Evolutionary conservation across 192 early-diverging fungal genomes (phyloP).

Genomic region (Backusella tuberculispora): DNA sequence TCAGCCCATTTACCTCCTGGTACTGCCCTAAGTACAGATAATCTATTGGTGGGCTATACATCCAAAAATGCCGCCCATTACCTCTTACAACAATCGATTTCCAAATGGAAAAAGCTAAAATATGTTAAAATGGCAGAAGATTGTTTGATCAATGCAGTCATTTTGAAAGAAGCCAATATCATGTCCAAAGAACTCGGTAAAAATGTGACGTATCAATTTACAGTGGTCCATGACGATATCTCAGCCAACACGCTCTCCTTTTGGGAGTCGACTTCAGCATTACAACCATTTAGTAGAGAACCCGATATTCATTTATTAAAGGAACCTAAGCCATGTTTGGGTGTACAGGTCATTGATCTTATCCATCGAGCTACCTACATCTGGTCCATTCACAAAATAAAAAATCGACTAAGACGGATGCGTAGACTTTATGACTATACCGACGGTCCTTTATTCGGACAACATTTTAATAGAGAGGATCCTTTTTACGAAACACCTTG

Average conservation of each 20-base stretch:
- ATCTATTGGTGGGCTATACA: slow-evolving; percentile 34
- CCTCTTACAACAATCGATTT: slow-evolving; percentile 33
- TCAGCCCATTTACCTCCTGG: slow-evolving; percentile 39
- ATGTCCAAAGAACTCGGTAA: slow-evolving; percentile 83
- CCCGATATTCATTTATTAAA: background rate
- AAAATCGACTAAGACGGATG: slow-evolving; percentile 68
- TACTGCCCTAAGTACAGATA: background rate
- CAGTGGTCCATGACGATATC: slow-evolving; percentile 62
- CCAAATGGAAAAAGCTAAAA: slow-evolving; percentile 54
- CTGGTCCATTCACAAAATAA: slow-evolving; percentile 69
- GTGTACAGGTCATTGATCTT: slow-evolving; percentile 57
- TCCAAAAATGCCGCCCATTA: slow-evolving; percentile 29
- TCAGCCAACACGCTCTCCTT: slow-evolving; percentile 50
- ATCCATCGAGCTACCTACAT: slow-evolving; percentile 54
- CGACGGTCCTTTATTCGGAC: slow-evolving; percentile 54
- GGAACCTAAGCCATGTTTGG: slow-evolving; percentile 51
- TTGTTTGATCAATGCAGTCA: slow-evolving; percentile 64
- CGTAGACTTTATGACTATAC: slow-evolving; percentile 62
- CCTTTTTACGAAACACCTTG: slow-evolving; percentile 61
- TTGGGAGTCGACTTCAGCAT: slow-evolving; percentile 49
- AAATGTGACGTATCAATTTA: slow-evolving; percentile 81
- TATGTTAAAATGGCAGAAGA: slow-evolving; percentile 63
- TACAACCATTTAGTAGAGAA: slow-evolving; percentile 22
- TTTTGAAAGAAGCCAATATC: slow-evolving; percentile 89
- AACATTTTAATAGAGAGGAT: slow-evolving; percentile 59